phyloP scores from a whole-genome alignment of 1,139 yeast genomes.

The Protomyces pachydermus region DNA sequence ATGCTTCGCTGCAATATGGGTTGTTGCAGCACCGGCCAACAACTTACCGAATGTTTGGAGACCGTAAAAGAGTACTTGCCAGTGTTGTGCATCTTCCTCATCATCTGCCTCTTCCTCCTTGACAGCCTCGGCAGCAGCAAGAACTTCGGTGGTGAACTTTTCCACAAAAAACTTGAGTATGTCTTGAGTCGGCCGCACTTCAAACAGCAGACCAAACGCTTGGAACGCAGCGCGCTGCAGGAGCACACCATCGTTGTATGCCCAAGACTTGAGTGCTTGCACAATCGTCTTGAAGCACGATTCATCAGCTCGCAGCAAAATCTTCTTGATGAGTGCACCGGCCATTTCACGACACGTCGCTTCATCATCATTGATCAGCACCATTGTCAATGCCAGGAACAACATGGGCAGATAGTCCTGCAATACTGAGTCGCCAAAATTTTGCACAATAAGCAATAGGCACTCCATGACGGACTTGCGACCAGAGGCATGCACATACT shows the following conservation, averaged over 20 bases:
- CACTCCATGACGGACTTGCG: conserved; percentile 88
- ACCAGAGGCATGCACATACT: conserved; percentile 82
- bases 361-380: conserved; percentile 71
- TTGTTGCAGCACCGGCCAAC: conserved; percentile 37
- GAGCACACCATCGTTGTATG: conserved; percentile 50
- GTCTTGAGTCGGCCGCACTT: conserved; percentile 34
- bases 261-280: conserved; percentile 64
- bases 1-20: conserved; percentile 40
- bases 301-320: conserved; percentile 52
- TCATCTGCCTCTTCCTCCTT: conserved; percentile 27
- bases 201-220: conserved; percentile 60
- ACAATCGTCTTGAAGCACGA: conserved; percentile 49
- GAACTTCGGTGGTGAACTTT: not conserved
- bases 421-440: conserved; percentile 58
- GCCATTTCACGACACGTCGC: conserved; percentile 87
- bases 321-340: conserved; percentile 52
- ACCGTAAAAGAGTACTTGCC: conserved; percentile 75
- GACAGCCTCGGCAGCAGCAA: conserved; percentile 2
- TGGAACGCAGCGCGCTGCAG: conserved; percentile 73
- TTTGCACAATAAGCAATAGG: conserved; percentile 62
- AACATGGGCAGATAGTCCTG: conserved; percentile 65
- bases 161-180: conserved; percentile 8
- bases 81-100: conserved; percentile 44
- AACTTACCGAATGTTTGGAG: conserved; percentile 49
- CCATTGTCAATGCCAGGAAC: conserved; percentile 75